Percentiles rank a stretch among this genome's conserved stretches.
Conservation (phyloP, 768 basidiomycete genomes). For the Mrakia gelida region DNA sequence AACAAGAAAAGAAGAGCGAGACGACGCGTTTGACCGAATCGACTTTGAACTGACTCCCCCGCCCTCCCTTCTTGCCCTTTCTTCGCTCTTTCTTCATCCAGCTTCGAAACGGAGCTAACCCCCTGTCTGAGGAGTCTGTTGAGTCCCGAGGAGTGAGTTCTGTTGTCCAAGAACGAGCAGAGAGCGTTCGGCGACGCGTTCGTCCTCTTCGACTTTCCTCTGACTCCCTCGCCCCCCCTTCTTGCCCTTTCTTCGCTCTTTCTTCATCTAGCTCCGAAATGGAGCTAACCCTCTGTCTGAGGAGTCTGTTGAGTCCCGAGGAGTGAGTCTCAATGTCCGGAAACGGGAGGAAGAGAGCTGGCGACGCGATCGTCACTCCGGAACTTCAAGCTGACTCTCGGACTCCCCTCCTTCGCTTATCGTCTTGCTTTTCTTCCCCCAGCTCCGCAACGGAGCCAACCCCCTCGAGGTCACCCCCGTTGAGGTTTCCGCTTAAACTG, state of each 20-base stretch:
- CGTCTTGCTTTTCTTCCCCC: not conserved
- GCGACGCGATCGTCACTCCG: not conserved
- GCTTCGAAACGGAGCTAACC: not conserved
- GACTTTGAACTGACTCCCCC: not conserved
- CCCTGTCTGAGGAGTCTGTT: not conserved
- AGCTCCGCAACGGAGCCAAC: not conserved
- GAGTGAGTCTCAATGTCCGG: no score
- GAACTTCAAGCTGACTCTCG: not conserved
- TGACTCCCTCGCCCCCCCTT: not conserved
- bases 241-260: not conserved
- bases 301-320: not conserved
- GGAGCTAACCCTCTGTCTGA: not conserved
- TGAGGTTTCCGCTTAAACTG: not conserved
- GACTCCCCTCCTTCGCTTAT: no score
- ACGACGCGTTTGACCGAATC: not conserved
- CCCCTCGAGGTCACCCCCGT: not conserved
- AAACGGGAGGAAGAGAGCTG: no score
- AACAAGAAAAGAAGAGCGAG: no score
- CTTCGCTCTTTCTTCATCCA: not conserved
- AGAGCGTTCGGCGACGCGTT: not conserved
- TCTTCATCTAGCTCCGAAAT: not conserved
- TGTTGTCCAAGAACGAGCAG: no score
- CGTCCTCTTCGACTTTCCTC: not conserved
- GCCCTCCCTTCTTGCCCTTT: not conserved
- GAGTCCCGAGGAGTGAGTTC: no score